Percentiles rank a stretch among this genome's conserved stretches.
phyloP scores from a whole-genome alignment of 371 early-diverging fungal genomes.

The Mortierella sp. region DNA sequence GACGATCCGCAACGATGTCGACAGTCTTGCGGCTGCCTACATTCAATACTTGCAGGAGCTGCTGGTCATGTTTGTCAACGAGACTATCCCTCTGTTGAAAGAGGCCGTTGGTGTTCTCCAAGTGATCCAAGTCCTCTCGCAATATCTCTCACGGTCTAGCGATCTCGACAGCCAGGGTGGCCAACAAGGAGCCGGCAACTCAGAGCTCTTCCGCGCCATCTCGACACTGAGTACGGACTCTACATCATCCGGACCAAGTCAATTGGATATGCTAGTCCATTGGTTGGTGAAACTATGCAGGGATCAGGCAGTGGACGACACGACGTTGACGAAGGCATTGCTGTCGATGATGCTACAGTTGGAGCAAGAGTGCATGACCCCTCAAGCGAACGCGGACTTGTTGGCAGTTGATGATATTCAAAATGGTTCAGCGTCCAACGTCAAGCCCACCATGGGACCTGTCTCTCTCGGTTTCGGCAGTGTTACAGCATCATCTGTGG shows the following conservation, averaged over 20 bases:
- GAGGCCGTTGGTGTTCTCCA: slow-evolving; percentile 44
- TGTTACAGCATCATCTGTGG: slow-evolving; percentile 34
- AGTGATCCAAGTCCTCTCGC: slow-evolving; percentile 45
- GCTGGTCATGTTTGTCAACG: slow-evolving; percentile 42
- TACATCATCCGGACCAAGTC: neutral
- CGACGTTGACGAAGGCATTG: slow-evolving; percentile 32
- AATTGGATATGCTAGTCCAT: slow-evolving; percentile 35
- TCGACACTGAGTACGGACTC: slow-evolving; percentile 15
- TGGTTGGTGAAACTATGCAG: slow-evolving; percentile 50
- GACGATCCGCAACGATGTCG: slow-evolving; percentile 38
- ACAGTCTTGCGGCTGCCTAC: slow-evolving; percentile 45
- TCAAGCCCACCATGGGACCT: neutral
- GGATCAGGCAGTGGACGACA: slow-evolving; percentile 49
- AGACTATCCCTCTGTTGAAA: slow-evolving; percentile 48
- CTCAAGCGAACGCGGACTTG: slow-evolving; percentile 27
- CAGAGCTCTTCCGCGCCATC: slow-evolving; percentile 8
- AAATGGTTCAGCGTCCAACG: neutral
- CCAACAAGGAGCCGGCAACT: neutral
- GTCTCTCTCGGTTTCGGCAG: slow-evolving; percentile 33
- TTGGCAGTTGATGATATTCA: neutral
- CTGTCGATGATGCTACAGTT: slow-evolving; percentile 41
- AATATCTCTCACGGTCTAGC: slow-evolving; percentile 29
- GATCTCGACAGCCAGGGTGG: neutral
- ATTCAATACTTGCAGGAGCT: slow-evolving; percentile 41
- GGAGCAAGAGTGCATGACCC: slow-evolving; percentile 33